A percentile compares a stretch with the other conserved stretches of the same genome.
phyloP scores from a whole-genome alignment of 1,139 yeast genomes.

The Yamadazyma jaroonii region DNA sequence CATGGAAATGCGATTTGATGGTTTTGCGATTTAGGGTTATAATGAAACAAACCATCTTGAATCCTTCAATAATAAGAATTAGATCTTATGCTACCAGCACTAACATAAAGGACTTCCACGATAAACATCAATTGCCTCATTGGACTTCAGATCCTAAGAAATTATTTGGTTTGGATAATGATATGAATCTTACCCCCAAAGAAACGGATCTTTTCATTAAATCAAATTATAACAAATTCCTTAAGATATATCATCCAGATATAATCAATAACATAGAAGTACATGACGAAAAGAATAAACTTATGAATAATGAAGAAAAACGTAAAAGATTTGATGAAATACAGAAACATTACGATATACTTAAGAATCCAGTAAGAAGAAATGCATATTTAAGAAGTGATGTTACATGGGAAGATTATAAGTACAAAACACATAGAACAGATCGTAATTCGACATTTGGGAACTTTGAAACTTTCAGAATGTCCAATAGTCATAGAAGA shows the following conservation, averaged over 20 bases:
- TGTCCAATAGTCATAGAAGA: conserved; percentile 38
- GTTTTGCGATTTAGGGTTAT: too few species aligned
- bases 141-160: conserved; percentile 91
- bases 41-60: too few species aligned
- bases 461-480: conserved; percentile 38
- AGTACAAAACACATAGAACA: conserved; percentile 30
- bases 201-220: conserved; percentile 50
- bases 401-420: conserved; percentile 28
- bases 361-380: conserved; percentile 53
- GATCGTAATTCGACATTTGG: too few species aligned
- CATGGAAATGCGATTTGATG: too few species aligned
- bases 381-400: conserved; percentile 29
- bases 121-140: conserved; percentile 23
- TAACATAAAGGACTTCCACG: conserved; percentile 17
- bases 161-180: conserved; percentile 48
- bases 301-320: conserved; percentile 38
- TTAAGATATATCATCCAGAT: conserved; percentile 90
- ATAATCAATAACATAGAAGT: conserved; percentile 30
- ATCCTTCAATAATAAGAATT: too few species aligned
- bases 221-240: conserved; percentile 56
- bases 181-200: conserved; percentile 20
- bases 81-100: conserved; percentile 10
- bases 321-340: conserved; percentile 65
- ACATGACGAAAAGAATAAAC: conserved; percentile 25
- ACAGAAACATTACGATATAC: conserved; percentile 69